These are phyloP conservation scores for Eucalyptus brandiana DNA, from an alignment of 345 rosid genomes.

Conservation along the genomic window DNA sequence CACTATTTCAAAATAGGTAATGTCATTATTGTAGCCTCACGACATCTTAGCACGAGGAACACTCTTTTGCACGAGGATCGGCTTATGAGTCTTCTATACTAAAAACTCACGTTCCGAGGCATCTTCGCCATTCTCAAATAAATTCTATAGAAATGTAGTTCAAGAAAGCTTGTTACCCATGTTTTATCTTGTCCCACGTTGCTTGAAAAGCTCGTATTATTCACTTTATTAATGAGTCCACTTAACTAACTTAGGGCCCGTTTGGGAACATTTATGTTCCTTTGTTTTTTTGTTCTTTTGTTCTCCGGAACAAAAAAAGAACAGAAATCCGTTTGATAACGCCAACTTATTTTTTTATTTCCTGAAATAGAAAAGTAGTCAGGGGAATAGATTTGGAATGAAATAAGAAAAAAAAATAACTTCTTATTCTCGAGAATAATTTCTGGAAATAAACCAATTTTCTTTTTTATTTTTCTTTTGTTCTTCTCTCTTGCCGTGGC, in stretches of 20 bases:
- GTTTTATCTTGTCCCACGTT: neutral
- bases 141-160: neutral
- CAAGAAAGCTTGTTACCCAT: neutral
- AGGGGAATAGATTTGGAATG: too few species aligned
- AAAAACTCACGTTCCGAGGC: neutral
- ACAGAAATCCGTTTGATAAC: accelerated
- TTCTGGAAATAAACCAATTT: accelerated
- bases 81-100: neutral
- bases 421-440: accelerated
- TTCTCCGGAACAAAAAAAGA: too few species aligned
- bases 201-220: neutral
- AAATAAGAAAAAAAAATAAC: too few species aligned
- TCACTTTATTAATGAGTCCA: neutral
- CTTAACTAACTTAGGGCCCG: neutral
- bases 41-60: neutral
- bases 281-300: too few species aligned
- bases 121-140: neutral
- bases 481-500: too few species aligned
- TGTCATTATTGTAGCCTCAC: neutral
- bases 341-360: too few species aligned
- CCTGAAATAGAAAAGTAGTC: too few species aligned
- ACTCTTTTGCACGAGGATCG: neutral
- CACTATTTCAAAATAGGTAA: neutral
- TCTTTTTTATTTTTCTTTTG: too few species aligned
- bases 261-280: accelerated